Evolutionary conservation across 371 early-diverging fungal genomes (phyloP).

Genomic region (Saksenaea oblongispora): DNA sequence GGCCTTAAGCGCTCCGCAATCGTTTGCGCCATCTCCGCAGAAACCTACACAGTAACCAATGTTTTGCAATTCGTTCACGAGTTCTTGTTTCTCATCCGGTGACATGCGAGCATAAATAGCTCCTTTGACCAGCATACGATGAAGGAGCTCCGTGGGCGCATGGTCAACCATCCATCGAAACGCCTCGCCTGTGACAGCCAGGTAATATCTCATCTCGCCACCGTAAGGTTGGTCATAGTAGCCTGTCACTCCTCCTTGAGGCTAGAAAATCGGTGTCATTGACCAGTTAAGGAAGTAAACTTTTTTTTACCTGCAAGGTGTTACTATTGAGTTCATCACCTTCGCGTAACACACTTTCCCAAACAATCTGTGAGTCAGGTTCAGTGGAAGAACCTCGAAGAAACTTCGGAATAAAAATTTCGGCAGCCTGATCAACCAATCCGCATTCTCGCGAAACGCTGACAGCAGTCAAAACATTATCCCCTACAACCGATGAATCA

Average conservation of each 20-base stretch:
- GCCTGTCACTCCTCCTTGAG: background rate
- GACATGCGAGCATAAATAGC: constrained; percentile 99
- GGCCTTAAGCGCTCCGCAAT: constrained; percentile 97
- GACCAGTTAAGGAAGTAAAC: background rate
- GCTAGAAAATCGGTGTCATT: constrained; percentile 5
- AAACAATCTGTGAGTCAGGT: constrained; percentile 59
- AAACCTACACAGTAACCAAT: constrained; percentile 94
- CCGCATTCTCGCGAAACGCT: constrained; percentile 94
- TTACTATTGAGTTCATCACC: constrained; percentile 59
- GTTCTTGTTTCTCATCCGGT: constrained; percentile 97
- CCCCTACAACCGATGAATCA: constrained; percentile 52
- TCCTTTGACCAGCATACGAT: constrained; percentile 86
- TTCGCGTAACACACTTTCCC: constrained; percentile 73
- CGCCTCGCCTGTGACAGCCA: constrained; percentile 95
- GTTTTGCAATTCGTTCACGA: constrained; percentile 87
- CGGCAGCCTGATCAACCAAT: constrained; percentile 61
- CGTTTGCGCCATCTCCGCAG: constrained; percentile 99
- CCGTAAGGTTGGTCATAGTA: constrained; percentile 22
- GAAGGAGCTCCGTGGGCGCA: constrained; percentile 65
- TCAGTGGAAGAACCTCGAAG: constrained; percentile 52
- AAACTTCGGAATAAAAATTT: constrained; percentile 62
- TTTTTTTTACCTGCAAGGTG: constrained; percentile 55
- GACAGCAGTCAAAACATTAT: constrained; percentile 97
- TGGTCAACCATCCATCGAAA: constrained; percentile 94
- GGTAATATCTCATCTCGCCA: constrained; percentile 46